Conservation (phyloP, 2,329 filamentous ascomycete genomes). For the Fusarium lateritium region DNA sequence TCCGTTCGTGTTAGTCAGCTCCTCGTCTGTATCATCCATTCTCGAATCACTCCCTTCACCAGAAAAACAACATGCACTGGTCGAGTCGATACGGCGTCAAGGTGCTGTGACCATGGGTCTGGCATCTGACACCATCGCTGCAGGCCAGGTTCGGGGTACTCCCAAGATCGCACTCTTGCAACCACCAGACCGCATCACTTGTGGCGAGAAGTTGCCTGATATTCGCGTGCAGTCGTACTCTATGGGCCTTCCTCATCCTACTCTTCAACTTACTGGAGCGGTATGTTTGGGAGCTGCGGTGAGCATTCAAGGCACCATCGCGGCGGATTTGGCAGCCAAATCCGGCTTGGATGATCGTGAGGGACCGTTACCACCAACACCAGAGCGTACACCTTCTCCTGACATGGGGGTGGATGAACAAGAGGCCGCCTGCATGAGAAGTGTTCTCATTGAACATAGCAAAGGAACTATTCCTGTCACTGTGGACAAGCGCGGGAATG, state of each 20-base stretch:
- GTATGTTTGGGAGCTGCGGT: conserved; percentile 63
- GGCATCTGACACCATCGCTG: conserved; percentile 55
- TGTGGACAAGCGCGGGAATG: conserved; percentile 37
- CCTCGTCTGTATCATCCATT: conserved; percentile 36
- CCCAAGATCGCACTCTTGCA: conserved; percentile 72
- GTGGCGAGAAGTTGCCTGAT: conserved; percentile 48
- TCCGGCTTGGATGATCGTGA: conserved; percentile 26
- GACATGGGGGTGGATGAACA: not conserved
- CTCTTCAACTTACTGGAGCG: conserved; percentile 67
- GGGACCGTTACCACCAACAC: conserved; percentile 19
- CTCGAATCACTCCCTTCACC: conserved; percentile 13
- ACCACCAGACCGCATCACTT: not conserved
- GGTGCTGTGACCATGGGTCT: conserved; percentile 73
- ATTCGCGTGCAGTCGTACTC: conserved; percentile 63
- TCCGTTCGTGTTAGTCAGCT: conserved; percentile 65
- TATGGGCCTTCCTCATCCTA: conserved; percentile 66
- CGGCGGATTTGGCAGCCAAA: conserved; percentile 33
- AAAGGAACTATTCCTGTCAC: conserved; percentile 48
- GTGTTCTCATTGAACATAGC: conserved; percentile 46
- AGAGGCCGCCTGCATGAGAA: not conserved
- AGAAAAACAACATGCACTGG: conserved; percentile 37
- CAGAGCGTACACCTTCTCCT: conserved; percentile 42
- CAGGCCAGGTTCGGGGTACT: conserved; percentile 51
- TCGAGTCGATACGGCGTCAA: conserved; percentile 67
- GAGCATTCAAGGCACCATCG: conserved; percentile 59